A percentile compares a stretch with the other conserved stretches of the same genome.
These are phyloP conservation scores for Picea abies DNA, from an alignment of 83 land plant species.

Conservation along the genomic window DNA sequence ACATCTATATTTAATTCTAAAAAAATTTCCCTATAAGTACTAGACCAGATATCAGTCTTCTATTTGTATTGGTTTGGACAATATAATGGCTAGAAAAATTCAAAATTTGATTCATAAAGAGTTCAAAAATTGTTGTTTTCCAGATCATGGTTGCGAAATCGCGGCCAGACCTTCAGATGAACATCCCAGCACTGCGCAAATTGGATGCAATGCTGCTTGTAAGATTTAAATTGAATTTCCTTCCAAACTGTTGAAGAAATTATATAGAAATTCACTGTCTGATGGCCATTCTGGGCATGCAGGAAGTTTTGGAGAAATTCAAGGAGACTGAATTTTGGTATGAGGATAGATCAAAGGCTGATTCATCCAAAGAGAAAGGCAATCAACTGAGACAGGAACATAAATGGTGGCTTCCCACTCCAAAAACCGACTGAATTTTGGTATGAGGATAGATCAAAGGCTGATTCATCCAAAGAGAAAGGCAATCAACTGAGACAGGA, in stretches of 20 bases:
- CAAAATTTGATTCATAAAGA: background rate
- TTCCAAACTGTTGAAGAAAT: background rate
- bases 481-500: slow-evolving; percentile 31
- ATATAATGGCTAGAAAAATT: no score
- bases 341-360: slow-evolving; percentile 29
- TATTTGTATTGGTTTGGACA: background rate
- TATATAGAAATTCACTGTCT: background rate
- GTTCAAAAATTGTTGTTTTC: background rate
- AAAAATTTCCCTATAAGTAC: background rate
- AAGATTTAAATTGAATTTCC: background rate
- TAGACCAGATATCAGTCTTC: background rate
- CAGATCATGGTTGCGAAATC: slow-evolving; percentile 30
- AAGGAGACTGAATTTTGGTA: slow-evolving; percentile 47
- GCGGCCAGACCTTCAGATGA: slow-evolving; percentile 34
- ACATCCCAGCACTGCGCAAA: slow-evolving; percentile 35
- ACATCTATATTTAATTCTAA: slow-evolving; percentile 1
- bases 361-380: slow-evolving; percentile 13
- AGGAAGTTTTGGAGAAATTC: slow-evolving; percentile 44
- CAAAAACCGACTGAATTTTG: slow-evolving; percentile 49
- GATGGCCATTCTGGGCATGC: slow-evolving; percentile 12
- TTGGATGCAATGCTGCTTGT: slow-evolving; percentile 41
- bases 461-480: slow-evolving; percentile 17
- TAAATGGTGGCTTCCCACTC: slow-evolving; percentile 66
- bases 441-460: slow-evolving; percentile 39
- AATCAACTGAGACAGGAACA: slow-evolving; percentile 38